Evolutionary conservation across 352 stramenopile species (phyloP).

Genomic region (Pelagophyceae sp.): DNA sequence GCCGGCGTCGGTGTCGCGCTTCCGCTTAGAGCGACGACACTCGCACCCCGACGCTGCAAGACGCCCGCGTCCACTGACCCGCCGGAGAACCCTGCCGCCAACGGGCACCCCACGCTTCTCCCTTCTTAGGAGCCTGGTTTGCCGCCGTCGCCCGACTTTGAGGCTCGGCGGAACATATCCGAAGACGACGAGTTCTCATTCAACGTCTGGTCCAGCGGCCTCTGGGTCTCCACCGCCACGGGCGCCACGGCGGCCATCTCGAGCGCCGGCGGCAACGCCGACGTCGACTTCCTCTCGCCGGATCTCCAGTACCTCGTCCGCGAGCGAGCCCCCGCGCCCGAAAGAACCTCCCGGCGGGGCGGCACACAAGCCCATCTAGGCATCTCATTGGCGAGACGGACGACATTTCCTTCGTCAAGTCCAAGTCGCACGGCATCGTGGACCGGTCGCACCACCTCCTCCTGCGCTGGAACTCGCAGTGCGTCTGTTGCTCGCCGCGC

Average conservation of each 20-base stretch:
- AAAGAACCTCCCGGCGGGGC: not conserved
- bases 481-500: slow-evolving; percentile 27
- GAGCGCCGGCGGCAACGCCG: slow-evolving; percentile 51
- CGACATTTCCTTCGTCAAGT: slow-evolving; percentile 41
- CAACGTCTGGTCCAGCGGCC: slow-evolving; percentile 71
- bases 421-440: slow-evolving; percentile 49
- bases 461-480: slow-evolving; percentile 61
- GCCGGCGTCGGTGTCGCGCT: slow-evolving; percentile 57
- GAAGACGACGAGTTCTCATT: slow-evolving; percentile 49
- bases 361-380: not conserved
- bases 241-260: slow-evolving; percentile 62
- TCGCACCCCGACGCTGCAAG: not conserved
- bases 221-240: slow-evolving; percentile 66
- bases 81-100: not conserved
- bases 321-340: slow-evolving; percentile 47
- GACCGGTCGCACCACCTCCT: slow-evolving; percentile 45
- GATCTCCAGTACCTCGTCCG: slow-evolving; percentile 69
- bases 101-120: too few species aligned
- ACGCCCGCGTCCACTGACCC: not conserved
- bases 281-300: slow-evolving; percentile 44
- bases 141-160: slow-evolving; percentile 48
- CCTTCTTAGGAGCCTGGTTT: too few species aligned
- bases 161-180: not conserved
- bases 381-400: slow-evolving; percentile 38
- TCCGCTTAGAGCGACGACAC: slow-evolving; percentile 55